These are phyloP conservation scores for Eimeria maxima DNA, from an alignment of 169 alveolate genomes.

Conservation along the genomic window DNA sequence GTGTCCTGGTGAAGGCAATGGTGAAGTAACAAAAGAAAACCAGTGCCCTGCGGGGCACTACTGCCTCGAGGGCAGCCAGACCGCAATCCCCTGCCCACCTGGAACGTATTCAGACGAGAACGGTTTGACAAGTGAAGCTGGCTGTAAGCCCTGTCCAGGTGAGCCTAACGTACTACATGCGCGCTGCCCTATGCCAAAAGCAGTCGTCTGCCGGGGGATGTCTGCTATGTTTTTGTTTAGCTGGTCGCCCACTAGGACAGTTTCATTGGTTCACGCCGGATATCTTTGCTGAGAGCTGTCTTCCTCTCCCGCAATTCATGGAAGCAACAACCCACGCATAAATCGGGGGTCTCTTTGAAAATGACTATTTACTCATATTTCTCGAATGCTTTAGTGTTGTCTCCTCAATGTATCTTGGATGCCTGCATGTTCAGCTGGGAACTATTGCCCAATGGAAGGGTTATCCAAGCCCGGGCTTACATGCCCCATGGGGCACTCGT, in stretches of 20 bases:
- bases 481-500: conserved; percentile 54
- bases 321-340: background rate
- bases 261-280: background rate
- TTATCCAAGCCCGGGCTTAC: conserved; percentile 41
- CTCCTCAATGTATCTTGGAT: background rate
- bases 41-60: conserved; percentile 79
- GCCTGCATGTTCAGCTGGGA: conserved; percentile 53
- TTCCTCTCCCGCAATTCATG: no score
- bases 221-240: background rate
- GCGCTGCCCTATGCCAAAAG: background rate
- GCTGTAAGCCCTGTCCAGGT: conserved; percentile 72
- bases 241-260: background rate
- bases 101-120: conserved; percentile 61
- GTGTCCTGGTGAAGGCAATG: conserved; percentile 68
- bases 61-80: conserved; percentile 69
- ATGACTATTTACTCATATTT: background rate
- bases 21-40: conserved; percentile 27
- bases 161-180: background rate
- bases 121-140: conserved; percentile 16
- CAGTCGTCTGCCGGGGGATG: background rate
- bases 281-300: no score
- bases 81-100: conserved; percentile 68
- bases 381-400: no score
- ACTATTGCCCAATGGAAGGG: conserved; percentile 52
- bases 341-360: background rate